Conservation (phyloP, 345 rosid genomes). For the Odontarrhena argentea region DNA sequence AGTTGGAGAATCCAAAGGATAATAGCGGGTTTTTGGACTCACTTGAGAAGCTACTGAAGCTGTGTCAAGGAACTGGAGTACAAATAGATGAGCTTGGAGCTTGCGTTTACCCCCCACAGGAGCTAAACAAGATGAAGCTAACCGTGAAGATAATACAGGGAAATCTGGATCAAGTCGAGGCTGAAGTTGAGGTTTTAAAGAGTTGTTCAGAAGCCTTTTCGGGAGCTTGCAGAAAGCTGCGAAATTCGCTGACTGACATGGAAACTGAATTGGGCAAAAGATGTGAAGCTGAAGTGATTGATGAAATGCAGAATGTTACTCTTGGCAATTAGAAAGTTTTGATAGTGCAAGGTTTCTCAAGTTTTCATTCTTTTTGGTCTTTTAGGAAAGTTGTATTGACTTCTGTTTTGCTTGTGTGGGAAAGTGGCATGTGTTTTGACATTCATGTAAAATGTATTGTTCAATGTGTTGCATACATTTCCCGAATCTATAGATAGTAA, state of each 20-base stretch:
- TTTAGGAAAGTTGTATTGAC: not conserved
- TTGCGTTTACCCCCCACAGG: conserved; percentile 89
- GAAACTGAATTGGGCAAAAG: conserved; percentile 46
- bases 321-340: conserved; percentile 41
- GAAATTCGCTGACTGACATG: conserved; percentile 50
- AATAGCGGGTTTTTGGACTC: conserved; percentile 56
- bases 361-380: not conserved
- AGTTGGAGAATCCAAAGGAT: conserved; percentile 60
- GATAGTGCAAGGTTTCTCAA: conserved; percentile 1
- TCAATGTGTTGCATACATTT: conserved; percentile 21
- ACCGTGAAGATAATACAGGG: conserved; percentile 48
- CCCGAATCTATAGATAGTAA: not conserved
- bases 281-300: conserved; percentile 42
- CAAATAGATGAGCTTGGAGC: conserved; percentile 86
- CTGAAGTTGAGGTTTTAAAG: conserved; percentile 51
- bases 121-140: conserved; percentile 50
- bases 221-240: conserved; percentile 54
- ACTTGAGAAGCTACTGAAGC: conserved; percentile 70
- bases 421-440: conserved; percentile 13
- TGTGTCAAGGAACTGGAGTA: conserved; percentile 59
- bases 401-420: not conserved
- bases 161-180: conserved; percentile 41
- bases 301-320: conserved; percentile 54
- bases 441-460: conserved; percentile 26
- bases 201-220: conserved; percentile 51